These are phyloP conservation scores for Hippophae tibetana DNA, from an alignment of 306 rosid species.

Conservation along the genomic window DNA sequence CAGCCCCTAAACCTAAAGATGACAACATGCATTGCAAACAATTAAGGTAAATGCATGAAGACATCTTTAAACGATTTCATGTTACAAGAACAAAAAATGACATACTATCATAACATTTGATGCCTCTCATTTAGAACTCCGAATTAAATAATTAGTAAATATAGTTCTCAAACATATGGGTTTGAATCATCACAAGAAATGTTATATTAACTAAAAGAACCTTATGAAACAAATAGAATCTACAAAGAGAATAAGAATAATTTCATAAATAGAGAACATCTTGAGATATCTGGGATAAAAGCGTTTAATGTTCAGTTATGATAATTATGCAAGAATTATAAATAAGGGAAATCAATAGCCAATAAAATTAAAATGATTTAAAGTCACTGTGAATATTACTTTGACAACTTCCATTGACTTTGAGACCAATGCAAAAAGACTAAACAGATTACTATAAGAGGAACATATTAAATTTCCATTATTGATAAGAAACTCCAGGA, in stretches of 20 bases:
- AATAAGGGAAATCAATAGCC: too few relatives aligned
- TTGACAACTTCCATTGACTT: not conserved
- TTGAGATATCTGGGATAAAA: too few relatives aligned
- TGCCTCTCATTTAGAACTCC: not conserved
- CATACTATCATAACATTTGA: not conserved
- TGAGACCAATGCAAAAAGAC: not conserved
- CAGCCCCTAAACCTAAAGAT: conserved; percentile 80
- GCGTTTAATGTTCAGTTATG: too few relatives aligned
- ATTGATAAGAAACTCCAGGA: not conserved
- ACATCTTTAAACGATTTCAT: not conserved
- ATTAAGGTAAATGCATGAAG: not conserved
- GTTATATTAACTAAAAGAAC: too few relatives aligned
- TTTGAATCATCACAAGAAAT: too few relatives aligned
- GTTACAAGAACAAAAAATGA: not conserved
- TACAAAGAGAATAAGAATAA: too few relatives aligned
- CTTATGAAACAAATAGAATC: too few relatives aligned
- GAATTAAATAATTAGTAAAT: not conserved
- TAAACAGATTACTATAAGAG: not conserved
- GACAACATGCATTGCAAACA: conserved; percentile 4
- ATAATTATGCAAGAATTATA: too few relatives aligned
- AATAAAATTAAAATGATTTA: too few relatives aligned
- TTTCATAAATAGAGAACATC: too few relatives aligned
- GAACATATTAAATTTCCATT: not conserved
- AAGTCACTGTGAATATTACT: too few relatives aligned
- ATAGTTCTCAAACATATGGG: too few relatives aligned